phyloP scores from a whole-genome alignment of 2,329 filamentous ascomycete species.

The Leptographium flavum region DNA sequence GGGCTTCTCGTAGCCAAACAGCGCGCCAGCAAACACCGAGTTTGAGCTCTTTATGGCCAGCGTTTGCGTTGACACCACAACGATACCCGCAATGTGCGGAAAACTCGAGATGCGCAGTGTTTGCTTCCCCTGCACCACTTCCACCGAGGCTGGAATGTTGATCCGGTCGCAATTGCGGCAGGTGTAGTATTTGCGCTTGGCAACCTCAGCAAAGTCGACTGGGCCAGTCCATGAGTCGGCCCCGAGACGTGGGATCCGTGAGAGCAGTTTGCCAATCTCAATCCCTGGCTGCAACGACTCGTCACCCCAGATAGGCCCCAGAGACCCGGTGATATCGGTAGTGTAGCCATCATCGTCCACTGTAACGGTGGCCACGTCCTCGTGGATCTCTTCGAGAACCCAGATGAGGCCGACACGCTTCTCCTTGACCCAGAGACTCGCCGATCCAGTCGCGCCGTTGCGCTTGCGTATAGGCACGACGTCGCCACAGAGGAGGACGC shows the following conservation, averaged over 20 bases:
- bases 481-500: conserved; percentile 81
- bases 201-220: conserved; percentile 64
- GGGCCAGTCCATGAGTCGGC: conserved; percentile 56
- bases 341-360: conserved; percentile 69
- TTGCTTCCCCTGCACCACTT: conserved; percentile 52
- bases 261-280: conserved; percentile 66
- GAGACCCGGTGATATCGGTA: conserved; percentile 56
- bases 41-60: conserved; percentile 85
- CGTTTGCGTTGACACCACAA: conserved; percentile 70
- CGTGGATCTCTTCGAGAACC: conserved; percentile 95
- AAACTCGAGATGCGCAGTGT: conserved; percentile 83
- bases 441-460: conserved; percentile 81
- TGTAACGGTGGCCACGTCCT: conserved; percentile 68
- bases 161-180: conserved; percentile 63
- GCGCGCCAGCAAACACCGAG: conserved; percentile 78
- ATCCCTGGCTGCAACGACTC: conserved; percentile 51
- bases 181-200: conserved; percentile 65
- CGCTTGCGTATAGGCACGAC: conserved; percentile 97
- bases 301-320: conserved; percentile 74
- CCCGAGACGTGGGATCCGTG: conserved; percentile 64
- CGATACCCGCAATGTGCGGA: conserved; percentile 92
- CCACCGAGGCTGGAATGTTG: conserved; percentile 73
- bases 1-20: conserved; percentile 79
- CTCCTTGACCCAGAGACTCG: conserved; percentile 97
- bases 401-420: conserved; percentile 88